Evolutionary conservation across 148 eudicot species (phyloP).

Genomic region (Rhododendron henanense): DNA sequence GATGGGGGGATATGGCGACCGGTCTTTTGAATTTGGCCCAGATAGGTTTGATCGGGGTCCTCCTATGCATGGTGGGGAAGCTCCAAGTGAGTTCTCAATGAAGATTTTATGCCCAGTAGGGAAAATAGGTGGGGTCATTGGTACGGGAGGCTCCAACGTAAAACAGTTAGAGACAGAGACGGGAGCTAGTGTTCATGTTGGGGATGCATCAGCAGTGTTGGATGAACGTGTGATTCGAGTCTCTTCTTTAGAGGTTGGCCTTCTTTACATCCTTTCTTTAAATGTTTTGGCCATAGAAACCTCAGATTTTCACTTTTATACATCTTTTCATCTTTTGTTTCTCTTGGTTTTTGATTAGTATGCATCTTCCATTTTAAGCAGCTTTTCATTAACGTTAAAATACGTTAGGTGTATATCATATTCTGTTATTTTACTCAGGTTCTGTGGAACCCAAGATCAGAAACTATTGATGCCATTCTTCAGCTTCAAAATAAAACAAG

Average conservation of each 20-base stretch:
- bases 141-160: slow-evolving; percentile 63
- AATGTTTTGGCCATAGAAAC: not conserved
- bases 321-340: not conserved
- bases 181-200: slow-evolving; percentile 63
- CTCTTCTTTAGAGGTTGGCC: slow-evolving; percentile 62
- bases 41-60: slow-evolving; percentile 36
- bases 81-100: slow-evolving; percentile 60
- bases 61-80: slow-evolving; percentile 38
- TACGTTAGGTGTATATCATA: not conserved
- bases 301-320: not conserved
- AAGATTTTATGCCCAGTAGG: slow-evolving; percentile 61
- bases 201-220: slow-evolving; percentile 40
- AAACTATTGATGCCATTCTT: slow-evolving; percentile 77
- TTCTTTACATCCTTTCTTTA: not conserved
- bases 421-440: slow-evolving; percentile 37
- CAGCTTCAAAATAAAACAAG: slow-evolving; percentile 64
- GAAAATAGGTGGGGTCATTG: slow-evolving; percentile 82
- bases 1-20: slow-evolving; percentile 39
- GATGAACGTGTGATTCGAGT: slow-evolving; percentile 71
- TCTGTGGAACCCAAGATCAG: slow-evolving; percentile 53
- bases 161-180: slow-evolving; percentile 67
- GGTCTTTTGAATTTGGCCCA: slow-evolving; percentile 25
- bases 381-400: not conserved
- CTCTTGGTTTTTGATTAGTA: not conserved
- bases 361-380: not conserved